Evolutionary conservation across 371 early-diverging fungal species (phyloP), one percentile per base, ranked within the genome.

Genomic region (Mortierella sp.): DNA sequence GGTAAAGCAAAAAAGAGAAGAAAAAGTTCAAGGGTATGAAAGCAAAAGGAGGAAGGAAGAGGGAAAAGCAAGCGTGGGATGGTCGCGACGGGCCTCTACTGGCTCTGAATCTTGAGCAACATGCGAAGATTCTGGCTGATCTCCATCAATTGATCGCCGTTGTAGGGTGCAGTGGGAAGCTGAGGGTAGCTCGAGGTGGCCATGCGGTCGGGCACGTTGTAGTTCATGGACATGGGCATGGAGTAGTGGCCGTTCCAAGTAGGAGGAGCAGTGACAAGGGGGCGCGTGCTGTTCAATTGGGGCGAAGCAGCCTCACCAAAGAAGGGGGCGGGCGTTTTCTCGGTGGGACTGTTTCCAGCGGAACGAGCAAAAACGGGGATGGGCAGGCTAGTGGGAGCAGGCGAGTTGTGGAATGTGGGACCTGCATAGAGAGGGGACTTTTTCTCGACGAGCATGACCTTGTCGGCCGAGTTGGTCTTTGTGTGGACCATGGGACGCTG

Each of bases 361-460:
- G 59, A 66, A 38, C 61, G 64, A 8, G 63, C 67, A 61, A 92
- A 90, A 41, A 89, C 83, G 54, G 93, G 93, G 64, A 93, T 84
- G 30, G 93, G 93, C 43, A 93, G 78, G 30, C 86, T 83, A 58
- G 84, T 83, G 2, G 93, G 89, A 19, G 90, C 89, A 54, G 93
- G 93, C 19, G 93, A 87, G 81, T 92, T 93, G 64, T 90, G 91
- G 67, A 93, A 93, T 38, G 87, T 89, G 14, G 93, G 91, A 42
- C 93, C 93, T 45, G 92, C 92, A 64, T 92, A 93, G 31, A 88
- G 81, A 12, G 63, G 48, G 16, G 48, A 45, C 60, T 58, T 67
- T 39, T 67, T 64, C n/a, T 55, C 74, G 30, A 52, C 57, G 30
- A 63, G 38, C 54, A 50, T 27, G 34, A 63, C 61, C 43, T 65